phyloP scores from a whole-genome alignment of 148 eudicot species.

The Linanthus parryae region DNA sequence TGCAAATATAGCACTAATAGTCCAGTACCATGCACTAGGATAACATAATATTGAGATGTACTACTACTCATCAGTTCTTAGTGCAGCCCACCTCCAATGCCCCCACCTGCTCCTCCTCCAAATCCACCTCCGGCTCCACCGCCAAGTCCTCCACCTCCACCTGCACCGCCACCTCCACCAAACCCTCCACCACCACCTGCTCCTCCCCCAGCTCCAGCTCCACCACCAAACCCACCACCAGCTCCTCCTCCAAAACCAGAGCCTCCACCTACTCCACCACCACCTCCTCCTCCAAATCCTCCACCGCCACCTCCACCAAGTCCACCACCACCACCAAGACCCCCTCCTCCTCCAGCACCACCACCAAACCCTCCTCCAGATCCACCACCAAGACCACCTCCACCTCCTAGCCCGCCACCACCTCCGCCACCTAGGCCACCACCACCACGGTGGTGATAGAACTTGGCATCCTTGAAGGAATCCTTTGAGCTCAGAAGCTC shows the following conservation, averaged over 20 bases:
- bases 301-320: background rate
- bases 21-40: no score
- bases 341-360: background rate
- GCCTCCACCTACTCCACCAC: background rate
- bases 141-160: background rate
- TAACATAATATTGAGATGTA: no score
- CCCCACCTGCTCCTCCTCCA: background rate
- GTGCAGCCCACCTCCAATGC: slow-evolving; percentile 12
- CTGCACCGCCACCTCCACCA: slow-evolving; percentile 4
- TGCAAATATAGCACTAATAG: no score
- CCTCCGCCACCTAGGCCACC: background rate
- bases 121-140: slow-evolving; percentile 2
- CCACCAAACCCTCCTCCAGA: slow-evolving; percentile 9
- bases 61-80: no score
- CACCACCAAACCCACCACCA: background rate
- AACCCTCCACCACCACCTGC: slow-evolving; percentile 1
- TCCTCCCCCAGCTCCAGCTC: background rate
- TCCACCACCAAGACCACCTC: slow-evolving; percentile 5
- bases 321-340: slow-evolving; percentile 2
- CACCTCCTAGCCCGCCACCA: slow-evolving; percentile 3
- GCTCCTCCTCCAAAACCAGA: background rate
- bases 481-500: slow-evolving; percentile 8
- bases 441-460: background rate
- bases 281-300: slow-evolving; percentile 2
- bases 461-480: slow-evolving; percentile 3